A percentile compares a stretch with the other conserved stretches of the same genome.
Evolutionary conservation across 371 early-diverging fungal species (phyloP).

Genomic region (Lichtheimia hyalospora): DNA sequence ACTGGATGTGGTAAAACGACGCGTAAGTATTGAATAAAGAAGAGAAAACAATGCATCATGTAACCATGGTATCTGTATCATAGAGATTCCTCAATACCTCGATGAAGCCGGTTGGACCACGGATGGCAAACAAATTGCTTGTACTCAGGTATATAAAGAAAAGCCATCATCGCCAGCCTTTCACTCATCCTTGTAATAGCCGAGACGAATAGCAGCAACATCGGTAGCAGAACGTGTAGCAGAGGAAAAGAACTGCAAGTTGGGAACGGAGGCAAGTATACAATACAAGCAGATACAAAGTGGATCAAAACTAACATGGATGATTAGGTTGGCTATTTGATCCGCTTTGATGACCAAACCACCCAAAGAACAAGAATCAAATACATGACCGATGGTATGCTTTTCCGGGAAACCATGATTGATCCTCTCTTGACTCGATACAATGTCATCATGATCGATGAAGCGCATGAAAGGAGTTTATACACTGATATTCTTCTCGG

Average conservation of each 20-base stretch:
- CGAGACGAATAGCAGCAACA: conserved; percentile 96
- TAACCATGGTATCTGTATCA: not conserved
- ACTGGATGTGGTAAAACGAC: conserved; percentile 77
- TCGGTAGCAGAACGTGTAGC: conserved; percentile 96
- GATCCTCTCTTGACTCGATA: conserved; percentile 80
- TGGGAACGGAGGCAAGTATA: conserved; percentile 75
- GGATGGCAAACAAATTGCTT: conserved; percentile 66
- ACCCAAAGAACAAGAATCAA: conserved; percentile 71
- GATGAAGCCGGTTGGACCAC: conserved; percentile 69
- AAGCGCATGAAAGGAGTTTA: conserved; percentile 90
- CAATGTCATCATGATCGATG: conserved; percentile 89
- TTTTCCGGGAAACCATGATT: conserved; percentile 75
- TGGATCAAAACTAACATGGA: not conserved
- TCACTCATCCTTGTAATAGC: conserved; percentile 41
- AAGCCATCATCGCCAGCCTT: too few species aligned
- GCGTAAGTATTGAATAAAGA: conserved; percentile 42
- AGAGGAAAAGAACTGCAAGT: conserved; percentile 80
- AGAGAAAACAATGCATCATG: not conserved
- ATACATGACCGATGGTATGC: conserved; percentile 92
- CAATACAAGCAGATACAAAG: not conserved
- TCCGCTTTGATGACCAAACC: conserved; percentile 80
- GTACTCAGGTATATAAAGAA: conserved; percentile 60
- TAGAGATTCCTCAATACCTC: conserved; percentile 82
- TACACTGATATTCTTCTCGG: conserved; percentile 88
- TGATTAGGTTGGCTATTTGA: conserved; percentile 51